phyloP scores from a whole-genome alignment of 2,329 filamentous ascomycete species.

The Ascochyta lentis region DNA sequence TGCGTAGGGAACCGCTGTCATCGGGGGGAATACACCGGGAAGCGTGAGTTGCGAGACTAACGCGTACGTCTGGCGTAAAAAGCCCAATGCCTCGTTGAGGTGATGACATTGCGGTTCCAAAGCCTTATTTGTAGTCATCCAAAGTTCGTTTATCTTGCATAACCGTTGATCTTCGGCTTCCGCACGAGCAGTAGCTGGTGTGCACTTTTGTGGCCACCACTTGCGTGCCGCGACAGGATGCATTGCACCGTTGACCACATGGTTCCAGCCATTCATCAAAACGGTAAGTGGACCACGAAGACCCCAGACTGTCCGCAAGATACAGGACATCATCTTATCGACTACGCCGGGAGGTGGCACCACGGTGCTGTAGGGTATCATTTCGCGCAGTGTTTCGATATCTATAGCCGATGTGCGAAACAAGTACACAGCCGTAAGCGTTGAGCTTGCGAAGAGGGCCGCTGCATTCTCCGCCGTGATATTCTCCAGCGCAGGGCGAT shows the following conservation, averaged over 20 bases:
- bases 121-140: conserved; percentile 26
- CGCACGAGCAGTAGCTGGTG: conserved; percentile 33
- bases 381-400: conserved; percentile 37
- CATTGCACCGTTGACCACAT: conserved; percentile 39
- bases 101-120: conserved; percentile 21
- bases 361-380: conserved; percentile 26
- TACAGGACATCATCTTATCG: conserved; percentile 37
- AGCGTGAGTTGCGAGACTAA: conserved; percentile 42
- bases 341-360: conserved; percentile 29
- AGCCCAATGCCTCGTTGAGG: conserved; percentile 32
- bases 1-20: conserved; percentile 40
- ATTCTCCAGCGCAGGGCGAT: conserved; percentile 38
- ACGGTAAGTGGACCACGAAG: conserved; percentile 42
- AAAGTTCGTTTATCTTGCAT: conserved; percentile 32
- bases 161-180: conserved; percentile 39
- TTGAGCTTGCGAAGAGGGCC: conserved; percentile 48
- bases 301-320: conserved; percentile 36
- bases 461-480: conserved; percentile 52
- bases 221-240: conserved; percentile 34
- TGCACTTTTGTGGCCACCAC: conserved; percentile 42
- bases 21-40: conserved; percentile 28
- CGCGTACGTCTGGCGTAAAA: conserved; percentile 39
- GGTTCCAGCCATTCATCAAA: conserved; percentile 41
- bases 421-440: conserved; percentile 43
- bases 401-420: conserved; percentile 44